Base-by-base conservation (phyloP, 1,284 basidiomycete species). In the Gymnopus androsaceus region DNA sequence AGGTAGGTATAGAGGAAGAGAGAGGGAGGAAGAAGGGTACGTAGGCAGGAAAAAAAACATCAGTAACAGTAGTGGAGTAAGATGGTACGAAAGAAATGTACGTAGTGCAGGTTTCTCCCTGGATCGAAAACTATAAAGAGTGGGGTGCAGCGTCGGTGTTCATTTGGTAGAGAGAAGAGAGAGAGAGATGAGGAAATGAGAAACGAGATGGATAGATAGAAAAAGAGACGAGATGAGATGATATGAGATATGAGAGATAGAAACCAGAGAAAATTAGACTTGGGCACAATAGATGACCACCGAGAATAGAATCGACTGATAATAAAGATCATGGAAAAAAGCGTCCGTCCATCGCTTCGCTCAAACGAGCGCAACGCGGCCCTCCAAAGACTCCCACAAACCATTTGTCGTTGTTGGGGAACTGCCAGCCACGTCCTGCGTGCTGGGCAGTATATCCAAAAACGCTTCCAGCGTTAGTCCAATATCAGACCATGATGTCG, bases 401-500 rank as follows among this genome's bases (percentile, higher is more conserved):
- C 44, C 79, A 68, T 44, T 69, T 62, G 33, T 72, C 67, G 46
- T 69, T 62, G 33, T 72, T 67, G 40, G 72, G 69, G 41, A n/a
- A 46, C 27, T 23, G 11, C 34, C 33, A 27, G 25, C 31, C 23
- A 34, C 38, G 15, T 51, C 54, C 47, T 42, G 46, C 47, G 47
- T 33, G 38, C 40, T 36, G 28, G 54, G 54, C 40, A 49, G 31
- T 51, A 44, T 49, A 38, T 49, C 47, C 40, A 51, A 31, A 31
- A 50, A 51, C 37, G 41, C 54, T 45, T 50, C 40, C 31, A 56
- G 33, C 21, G 51, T 53, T 4, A 53, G 44, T 53, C 51, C 51
- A 15, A 53, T 53, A 23, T 53, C 42, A 23, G 51, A 53, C 51
- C 51, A 53, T n/a, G 41, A n/a, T 9, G 30, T 27, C 33, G 23